Conservation (phyloP, 192 early-diverging fungal species). For the Jimgerdemannia flammicorona region DNA sequence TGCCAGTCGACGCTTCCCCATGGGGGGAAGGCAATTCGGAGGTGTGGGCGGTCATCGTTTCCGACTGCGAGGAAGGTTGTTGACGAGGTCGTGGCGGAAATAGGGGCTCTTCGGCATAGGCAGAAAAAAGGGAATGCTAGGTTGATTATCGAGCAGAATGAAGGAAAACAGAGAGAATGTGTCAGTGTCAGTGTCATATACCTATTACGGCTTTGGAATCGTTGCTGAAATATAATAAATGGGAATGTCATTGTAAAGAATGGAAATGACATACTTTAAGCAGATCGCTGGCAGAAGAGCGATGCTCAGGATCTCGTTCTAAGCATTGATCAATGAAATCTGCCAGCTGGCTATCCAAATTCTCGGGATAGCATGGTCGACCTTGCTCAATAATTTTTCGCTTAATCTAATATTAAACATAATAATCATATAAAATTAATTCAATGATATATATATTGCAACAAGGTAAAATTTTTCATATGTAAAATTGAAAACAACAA, state of each 20-base stretch:
- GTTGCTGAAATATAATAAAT: not conserved
- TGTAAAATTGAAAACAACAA: not conserved
- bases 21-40: too few relatives aligned
- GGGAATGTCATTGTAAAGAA: slow-evolving; percentile 6
- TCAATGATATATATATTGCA: not conserved
- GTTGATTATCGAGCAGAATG: too few relatives aligned
- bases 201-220: too few relatives aligned
- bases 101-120: too few relatives aligned
- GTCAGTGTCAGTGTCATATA: too few relatives aligned
- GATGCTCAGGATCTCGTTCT: slow-evolving; percentile 19
- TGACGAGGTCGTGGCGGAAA: too few relatives aligned
- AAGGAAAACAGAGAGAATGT: too few relatives aligned
- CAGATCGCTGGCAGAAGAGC: slow-evolving; percentile 19
- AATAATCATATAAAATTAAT: not conserved
- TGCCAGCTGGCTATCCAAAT: slow-evolving; percentile 20
- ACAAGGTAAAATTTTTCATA: too few relatives aligned
- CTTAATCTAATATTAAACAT: slow-evolving; percentile 24
- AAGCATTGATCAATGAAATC: slow-evolving; percentile 30
- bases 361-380: slow-evolving; percentile 17
- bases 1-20: too few relatives aligned
- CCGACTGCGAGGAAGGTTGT: too few relatives aligned
- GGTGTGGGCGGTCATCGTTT: too few relatives aligned
- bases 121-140: too few relatives aligned
- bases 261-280: slow-evolving; percentile 24
- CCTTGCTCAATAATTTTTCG: slow-evolving; percentile 26